These are phyloP conservation scores for Calycina herbarum DNA, from an alignment of 2,329 filamentous ascomycete species.

Conservation along the genomic window DNA sequence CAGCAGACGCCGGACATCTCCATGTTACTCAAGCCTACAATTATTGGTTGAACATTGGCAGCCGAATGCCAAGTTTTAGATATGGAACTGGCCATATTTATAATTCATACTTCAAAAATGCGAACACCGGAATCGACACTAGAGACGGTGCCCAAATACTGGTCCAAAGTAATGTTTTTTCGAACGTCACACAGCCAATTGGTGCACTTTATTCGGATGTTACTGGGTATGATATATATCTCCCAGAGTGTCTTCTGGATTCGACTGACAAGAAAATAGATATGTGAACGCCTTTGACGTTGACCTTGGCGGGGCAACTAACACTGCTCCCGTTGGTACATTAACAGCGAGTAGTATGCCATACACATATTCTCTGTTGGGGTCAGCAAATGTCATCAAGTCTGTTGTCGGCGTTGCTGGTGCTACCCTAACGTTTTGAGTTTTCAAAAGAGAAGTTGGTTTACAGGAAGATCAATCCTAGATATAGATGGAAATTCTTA, in stretches of 20 bases:
- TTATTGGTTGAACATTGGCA: conserved; percentile 28
- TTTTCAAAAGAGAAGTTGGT: background rate
- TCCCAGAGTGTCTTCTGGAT: conserved; percentile 38
- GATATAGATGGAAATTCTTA: too few species aligned
- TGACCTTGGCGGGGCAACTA: conserved; percentile 47
- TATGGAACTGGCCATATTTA: conserved; percentile 66
- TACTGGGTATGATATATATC: conserved; percentile 15
- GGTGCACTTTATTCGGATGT: conserved; percentile 24
- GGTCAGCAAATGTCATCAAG: conserved; percentile 47
- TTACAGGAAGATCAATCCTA: background rate
- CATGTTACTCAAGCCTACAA: conserved; percentile 33
- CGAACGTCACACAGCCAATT: conserved; percentile 43
- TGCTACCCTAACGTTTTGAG: conserved; percentile 39
- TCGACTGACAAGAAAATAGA: conserved; percentile 35
- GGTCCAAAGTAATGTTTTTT: conserved; percentile 55
- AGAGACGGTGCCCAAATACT: conserved; percentile 58
- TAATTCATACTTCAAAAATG: conserved; percentile 51
- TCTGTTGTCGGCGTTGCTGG: conserved; percentile 38
- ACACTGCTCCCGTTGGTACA: conserved; percentile 52
- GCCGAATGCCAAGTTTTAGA: conserved; percentile 54
- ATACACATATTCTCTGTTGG: conserved; percentile 55
- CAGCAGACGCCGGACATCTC: conserved; percentile 31
- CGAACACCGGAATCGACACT: conserved; percentile 55
- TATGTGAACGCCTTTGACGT: conserved; percentile 48
- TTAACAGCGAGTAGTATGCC: conserved; percentile 46